Conservation (phyloP, 768 basidiomycete genomes). For the Pleurotus pulmonarius region DNA sequence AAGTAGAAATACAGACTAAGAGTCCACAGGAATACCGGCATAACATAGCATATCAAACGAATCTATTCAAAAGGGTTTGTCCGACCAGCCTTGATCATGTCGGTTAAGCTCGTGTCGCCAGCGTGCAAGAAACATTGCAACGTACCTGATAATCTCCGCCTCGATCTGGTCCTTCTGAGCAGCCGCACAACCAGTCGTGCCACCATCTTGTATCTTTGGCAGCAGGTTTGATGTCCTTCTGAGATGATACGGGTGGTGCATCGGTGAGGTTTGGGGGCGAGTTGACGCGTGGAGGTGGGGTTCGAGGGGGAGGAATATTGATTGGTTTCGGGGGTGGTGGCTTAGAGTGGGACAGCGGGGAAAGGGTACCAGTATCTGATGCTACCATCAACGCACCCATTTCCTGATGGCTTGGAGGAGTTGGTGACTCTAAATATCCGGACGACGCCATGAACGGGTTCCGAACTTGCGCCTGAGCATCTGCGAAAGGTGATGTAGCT, state of each 20-base stretch:
- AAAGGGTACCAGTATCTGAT: neutral
- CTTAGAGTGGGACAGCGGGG: conserved; percentile 16
- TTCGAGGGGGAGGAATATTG: conserved; percentile 58
- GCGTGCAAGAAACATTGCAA: conserved; percentile 1
- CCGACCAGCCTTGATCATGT: conserved; percentile 54
- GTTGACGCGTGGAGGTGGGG: conserved; percentile 44
- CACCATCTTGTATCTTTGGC: conserved; percentile 59
- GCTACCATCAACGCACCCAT: neutral
- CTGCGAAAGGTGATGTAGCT: conserved; percentile 47
- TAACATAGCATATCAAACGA: neutral
- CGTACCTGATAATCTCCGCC: conserved; percentile 70
- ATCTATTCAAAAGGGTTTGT: conserved; percentile 61
- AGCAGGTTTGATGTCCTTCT: conserved; percentile 24
- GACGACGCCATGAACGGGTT: neutral
- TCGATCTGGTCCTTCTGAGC: conserved; percentile 68
- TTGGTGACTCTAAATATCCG: neutral
- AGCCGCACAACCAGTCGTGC: conserved; percentile 86
- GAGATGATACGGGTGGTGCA: conserved; percentile 19
- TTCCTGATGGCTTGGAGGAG: neutral
- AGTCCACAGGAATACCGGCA: neutral
- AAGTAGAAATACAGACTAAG: conserved; percentile 1
- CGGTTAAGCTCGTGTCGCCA: neutral
- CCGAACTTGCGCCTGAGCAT: conserved; percentile 20
- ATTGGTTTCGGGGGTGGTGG: conserved; percentile 54
- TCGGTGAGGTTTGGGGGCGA: conserved; percentile 33